A percentile compares a stretch with the other conserved stretches of the same genome.
These are phyloP conservation scores for Xerophyta viscosa DNA, from an alignment of 106 monocot genomes.

Conservation along the genomic window DNA sequence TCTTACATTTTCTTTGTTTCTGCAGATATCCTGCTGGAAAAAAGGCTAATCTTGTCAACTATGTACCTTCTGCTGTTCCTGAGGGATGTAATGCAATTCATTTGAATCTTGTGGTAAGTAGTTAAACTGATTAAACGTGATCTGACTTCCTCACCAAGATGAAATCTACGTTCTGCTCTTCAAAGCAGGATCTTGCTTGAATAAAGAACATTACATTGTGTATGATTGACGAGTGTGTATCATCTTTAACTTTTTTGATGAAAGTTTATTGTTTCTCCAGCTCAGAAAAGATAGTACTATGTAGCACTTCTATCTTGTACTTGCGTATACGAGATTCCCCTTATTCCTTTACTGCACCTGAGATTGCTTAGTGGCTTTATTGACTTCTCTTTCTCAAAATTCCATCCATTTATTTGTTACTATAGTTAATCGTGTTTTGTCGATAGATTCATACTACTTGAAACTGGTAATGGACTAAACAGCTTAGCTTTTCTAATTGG, in stretches of 20 bases:
- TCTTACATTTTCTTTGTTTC: neutral
- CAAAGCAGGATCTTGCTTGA: too few relatives aligned
- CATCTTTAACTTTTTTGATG: too few relatives aligned
- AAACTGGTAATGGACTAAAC: neutral
- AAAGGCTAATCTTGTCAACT: constrained; percentile 13
- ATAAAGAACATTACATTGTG: too few relatives aligned
- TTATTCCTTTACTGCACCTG: too few relatives aligned
- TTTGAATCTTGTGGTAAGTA: constrained; percentile 82
- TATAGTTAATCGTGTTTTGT: neutral
- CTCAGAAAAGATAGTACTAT: too few relatives aligned
- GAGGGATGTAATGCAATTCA: constrained; percentile 61
- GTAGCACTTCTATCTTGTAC: too few relatives aligned
- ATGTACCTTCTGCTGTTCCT: constrained; percentile 40
- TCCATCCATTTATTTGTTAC: too few relatives aligned
- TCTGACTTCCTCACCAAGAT: neutral
- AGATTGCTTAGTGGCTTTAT: too few relatives aligned
- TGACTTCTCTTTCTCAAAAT: too few relatives aligned
- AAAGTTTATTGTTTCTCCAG: too few relatives aligned
- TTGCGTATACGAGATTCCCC: too few relatives aligned
- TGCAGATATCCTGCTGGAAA: constrained; percentile 57
- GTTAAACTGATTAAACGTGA: neutral
- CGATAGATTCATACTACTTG: neutral
- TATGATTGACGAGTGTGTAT: too few relatives aligned
- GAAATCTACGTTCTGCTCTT: neutral
- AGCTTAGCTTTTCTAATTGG: neutral